These are phyloP conservation scores for Chalara sp. DNA, from an alignment of 2,329 filamentous ascomycete species.

Conservation along the genomic window DNA sequence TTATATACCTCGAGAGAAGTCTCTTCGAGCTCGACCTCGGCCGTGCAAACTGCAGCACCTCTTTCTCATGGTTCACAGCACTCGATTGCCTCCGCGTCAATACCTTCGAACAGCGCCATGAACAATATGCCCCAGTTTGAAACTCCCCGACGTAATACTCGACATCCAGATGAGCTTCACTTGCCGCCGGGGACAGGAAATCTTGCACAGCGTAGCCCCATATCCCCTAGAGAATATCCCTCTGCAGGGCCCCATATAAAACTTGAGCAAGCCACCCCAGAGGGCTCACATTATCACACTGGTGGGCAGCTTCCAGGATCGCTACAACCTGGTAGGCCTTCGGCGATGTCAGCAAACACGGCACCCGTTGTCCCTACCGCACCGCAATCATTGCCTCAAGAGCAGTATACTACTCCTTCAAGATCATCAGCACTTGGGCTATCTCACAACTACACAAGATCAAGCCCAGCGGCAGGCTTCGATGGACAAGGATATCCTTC, in stretches of 20 bases:
- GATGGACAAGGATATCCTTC: conserved; percentile 46
- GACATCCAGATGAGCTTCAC: conserved; percentile 50
- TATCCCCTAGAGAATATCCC: conserved; percentile 38
- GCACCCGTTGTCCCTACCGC: conserved; percentile 52
- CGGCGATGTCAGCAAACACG: conserved; percentile 45
- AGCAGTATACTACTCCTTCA: conserved; percentile 56
- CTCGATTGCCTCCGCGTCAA: conserved; percentile 14
- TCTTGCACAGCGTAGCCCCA: conserved; percentile 19
- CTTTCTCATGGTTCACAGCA: conserved; percentile 17
- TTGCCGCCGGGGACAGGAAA: conserved; percentile 33
- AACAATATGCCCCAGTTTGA: conserved; percentile 41
- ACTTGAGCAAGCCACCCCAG: conserved; percentile 49
- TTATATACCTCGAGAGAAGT: conserved; percentile 32
- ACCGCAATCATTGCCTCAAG: conserved; percentile 42
- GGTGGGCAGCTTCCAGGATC: conserved; percentile 48
- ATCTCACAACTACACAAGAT: conserved; percentile 75
- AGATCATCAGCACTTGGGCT: conserved; percentile 59
- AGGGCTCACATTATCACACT: conserved; percentile 37
- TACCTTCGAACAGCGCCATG: conserved; percentile 26
- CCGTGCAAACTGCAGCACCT: conserved; percentile 27
- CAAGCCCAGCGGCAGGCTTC: conserved; percentile 64
- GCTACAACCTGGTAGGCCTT: conserved; percentile 52
- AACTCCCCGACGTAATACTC: conserved; percentile 38
- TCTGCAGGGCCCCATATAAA: conserved; percentile 46
- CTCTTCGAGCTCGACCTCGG: conserved; percentile 24